Conservation (phyloP, 345 rosid genomes). For the Gossypium mustelinum region DNA sequence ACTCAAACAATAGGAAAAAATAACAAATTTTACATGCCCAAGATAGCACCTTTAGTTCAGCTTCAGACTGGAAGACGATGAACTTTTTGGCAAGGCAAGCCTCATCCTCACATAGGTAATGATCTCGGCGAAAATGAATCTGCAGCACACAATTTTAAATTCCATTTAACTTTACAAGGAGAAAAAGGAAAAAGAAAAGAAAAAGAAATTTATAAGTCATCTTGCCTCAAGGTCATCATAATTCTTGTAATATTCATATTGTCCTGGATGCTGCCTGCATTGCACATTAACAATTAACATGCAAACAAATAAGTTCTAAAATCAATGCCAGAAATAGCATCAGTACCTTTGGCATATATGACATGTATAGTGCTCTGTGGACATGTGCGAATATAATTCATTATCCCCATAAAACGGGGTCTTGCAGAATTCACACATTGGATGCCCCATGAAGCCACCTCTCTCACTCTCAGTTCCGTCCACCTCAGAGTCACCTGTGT, state of each 20-base stretch:
- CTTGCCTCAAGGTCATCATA: conserved; percentile 93
- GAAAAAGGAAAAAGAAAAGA: background rate
- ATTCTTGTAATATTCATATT: conserved; percentile 79
- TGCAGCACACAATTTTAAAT: conserved; percentile 28
- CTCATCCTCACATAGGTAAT: conserved; percentile 92
- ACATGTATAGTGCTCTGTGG: conserved; percentile 86
- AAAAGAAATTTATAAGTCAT: conserved; percentile 2
- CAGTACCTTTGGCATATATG: conserved; percentile 88
- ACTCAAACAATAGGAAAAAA: background rate
- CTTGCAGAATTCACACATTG: conserved; percentile 86
- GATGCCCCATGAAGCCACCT: conserved; percentile 96
- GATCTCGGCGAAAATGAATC: conserved; percentile 90
- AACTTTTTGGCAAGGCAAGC: conserved; percentile 91
- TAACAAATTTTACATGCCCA: background rate
- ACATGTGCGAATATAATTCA: conserved; percentile 86
- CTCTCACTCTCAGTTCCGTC: conserved; percentile 97
- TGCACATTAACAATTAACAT: background rate
- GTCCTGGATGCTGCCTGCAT: conserved; percentile 89
- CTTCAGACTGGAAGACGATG: conserved; percentile 74
- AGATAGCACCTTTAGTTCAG: conserved; percentile 76
- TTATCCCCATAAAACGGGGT: conserved; percentile 92
- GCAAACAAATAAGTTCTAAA: background rate
- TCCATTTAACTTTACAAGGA: background rate
- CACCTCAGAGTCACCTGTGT: conserved; percentile 85
- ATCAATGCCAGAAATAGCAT: background rate